A percentile compares a stretch with the other conserved stretches of the same genome.
Evolutionary conservation across 805 yeast genomes (phyloP).

Genomic region (Candida corydali): DNA sequence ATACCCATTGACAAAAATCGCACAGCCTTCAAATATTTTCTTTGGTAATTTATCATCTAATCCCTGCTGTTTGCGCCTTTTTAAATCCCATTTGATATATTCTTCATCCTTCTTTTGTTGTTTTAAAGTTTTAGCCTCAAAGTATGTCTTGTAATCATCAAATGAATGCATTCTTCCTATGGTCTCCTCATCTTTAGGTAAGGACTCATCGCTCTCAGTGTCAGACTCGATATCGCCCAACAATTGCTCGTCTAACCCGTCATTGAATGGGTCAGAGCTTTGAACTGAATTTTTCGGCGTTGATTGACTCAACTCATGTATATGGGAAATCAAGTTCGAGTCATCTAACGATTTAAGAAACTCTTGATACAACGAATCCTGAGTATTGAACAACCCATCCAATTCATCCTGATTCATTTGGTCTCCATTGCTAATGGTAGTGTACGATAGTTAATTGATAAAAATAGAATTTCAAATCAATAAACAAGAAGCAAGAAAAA

Average conservation of each 20-base stretch:
- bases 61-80: constrained; percentile 22
- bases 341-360: constrained; percentile 19
- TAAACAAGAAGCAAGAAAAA: no score
- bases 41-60: constrained; percentile 9
- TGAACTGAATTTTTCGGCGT: constrained; percentile 6
- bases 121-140: constrained; percentile 54
- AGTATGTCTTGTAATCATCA: constrained; percentile 67
- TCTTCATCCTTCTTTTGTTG: constrained; percentile 58
- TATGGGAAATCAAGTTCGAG: constrained; percentile 15
- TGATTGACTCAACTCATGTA: constrained; percentile 10
- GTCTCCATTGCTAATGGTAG: no score
- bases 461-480: background rate
- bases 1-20: constrained; percentile 82
- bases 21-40: constrained; percentile 57
- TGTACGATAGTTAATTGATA: background rate
- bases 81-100: constrained; percentile 45
- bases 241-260: constrained; percentile 16
- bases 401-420: constrained; percentile 7
- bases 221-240: constrained; percentile 7
- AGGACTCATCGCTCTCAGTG: constrained; percentile 13
- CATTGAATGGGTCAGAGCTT: constrained; percentile 22
- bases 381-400: background rate
- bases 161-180: constrained; percentile 45
- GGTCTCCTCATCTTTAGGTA: constrained; percentile 14
- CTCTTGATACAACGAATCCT: constrained; percentile 5